phyloP scores from a whole-genome alignment of 352 stramenopile species.

The Bremia lactucae region DNA sequence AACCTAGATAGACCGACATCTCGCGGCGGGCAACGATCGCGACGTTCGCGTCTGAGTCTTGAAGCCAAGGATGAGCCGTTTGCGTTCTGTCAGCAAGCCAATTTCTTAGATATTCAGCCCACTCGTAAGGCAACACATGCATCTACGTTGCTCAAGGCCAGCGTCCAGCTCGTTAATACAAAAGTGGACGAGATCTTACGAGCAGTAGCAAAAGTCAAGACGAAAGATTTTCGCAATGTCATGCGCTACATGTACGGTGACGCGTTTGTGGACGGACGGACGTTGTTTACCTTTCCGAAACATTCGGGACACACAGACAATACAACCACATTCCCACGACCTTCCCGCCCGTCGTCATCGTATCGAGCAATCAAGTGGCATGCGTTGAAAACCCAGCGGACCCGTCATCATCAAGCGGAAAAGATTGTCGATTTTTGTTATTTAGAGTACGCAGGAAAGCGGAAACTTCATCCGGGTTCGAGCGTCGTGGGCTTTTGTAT shows the following conservation, averaged over 20 bases:
- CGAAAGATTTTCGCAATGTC: constrained; percentile 46
- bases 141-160: constrained; percentile 57
- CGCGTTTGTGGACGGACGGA: constrained; percentile 51
- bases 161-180: constrained; percentile 37
- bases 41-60: constrained; percentile 4
- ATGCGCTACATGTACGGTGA: constrained; percentile 48
- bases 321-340: constrained; percentile 1
- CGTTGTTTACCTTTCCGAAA: constrained; percentile 46
- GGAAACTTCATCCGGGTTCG: constrained; percentile 31
- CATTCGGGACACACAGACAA: constrained; percentile 3
- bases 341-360: constrained; percentile 22
- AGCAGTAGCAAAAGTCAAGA: constrained; percentile 45
- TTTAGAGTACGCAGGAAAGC: constrained; percentile 64
- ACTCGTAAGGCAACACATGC: constrained; percentile 40
- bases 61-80: constrained; percentile 7
- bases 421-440: constrained; percentile 64
- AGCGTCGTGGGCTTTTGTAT: constrained; percentile 64
- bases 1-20: constrained; percentile 1
- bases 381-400: constrained; percentile 26
- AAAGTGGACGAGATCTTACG: constrained; percentile 45
- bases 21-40: constrained; percentile 4
- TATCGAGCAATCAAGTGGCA: constrained; percentile 77
- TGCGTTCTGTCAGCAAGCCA: constrained; percentile 34
- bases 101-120: constrained; percentile 62
- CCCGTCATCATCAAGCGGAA: constrained; percentile 22